Conservation (phyloP, 352 stramenopile genomes). For the Globisporangium irregulare region DNA sequence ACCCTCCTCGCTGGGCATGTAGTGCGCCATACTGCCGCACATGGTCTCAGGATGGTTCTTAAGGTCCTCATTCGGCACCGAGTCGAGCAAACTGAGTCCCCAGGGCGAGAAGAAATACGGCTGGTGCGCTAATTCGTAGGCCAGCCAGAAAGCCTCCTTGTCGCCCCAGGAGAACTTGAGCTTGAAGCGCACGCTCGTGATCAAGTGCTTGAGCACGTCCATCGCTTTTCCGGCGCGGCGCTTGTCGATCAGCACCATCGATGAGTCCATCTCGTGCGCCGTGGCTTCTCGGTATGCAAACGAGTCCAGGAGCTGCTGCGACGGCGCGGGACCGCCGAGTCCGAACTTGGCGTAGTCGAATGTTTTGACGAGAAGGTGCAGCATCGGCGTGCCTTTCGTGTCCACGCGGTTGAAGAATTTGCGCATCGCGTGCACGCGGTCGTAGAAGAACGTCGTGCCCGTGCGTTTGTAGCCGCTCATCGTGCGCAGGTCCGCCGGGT, state of each 20-base stretch:
- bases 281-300: constrained; percentile 37
- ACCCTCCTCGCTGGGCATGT: background rate
- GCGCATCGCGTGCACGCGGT: constrained; percentile 38
- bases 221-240: background rate
- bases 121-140: background rate
- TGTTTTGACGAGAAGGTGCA: constrained; percentile 35
- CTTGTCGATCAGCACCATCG: background rate
- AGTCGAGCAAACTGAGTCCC: background rate
- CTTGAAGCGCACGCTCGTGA: background rate
- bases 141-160: background rate
- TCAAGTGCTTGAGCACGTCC: background rate
- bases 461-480: constrained; percentile 37
- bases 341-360: constrained; percentile 49
- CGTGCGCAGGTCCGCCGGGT: constrained; percentile 35
- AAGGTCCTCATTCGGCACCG: background rate
- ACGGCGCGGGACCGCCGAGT: constrained; percentile 26
- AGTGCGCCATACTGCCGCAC: background rate
- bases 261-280: constrained; percentile 3
- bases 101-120: background rate
- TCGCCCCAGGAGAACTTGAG: background rate
- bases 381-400: constrained; percentile 28
- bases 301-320: constrained; percentile 34
- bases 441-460: constrained; percentile 68
- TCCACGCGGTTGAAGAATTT: constrained; percentile 30
- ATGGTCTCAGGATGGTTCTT: background rate